Evolutionary conservation across 2,329 filamentous ascomycete species (phyloP).

Genomic region (Fusarium kyushuense): DNA sequence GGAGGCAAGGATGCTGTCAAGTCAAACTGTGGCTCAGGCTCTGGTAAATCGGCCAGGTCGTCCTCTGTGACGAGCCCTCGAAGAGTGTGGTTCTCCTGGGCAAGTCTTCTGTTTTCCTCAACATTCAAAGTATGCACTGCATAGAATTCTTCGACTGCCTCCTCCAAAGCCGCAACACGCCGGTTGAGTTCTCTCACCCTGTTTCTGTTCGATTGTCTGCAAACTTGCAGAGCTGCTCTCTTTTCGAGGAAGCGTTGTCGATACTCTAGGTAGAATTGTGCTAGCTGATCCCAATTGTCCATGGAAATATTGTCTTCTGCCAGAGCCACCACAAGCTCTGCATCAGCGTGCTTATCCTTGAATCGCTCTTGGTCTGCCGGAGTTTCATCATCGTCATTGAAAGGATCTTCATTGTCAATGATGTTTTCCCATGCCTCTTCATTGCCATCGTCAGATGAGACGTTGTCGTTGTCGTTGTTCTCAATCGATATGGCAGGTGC

Average conservation of each 20-base stretch:
- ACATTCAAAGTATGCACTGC: not conserved
- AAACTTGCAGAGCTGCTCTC: not conserved
- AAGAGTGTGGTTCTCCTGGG: not conserved
- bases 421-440: not conserved
- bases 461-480: not conserved
- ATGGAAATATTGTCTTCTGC: not conserved
- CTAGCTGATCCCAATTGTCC: not conserved
- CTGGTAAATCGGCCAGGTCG: not conserved
- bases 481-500: too few relatives aligned
- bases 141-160: constrained; percentile 10
- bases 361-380: not conserved
- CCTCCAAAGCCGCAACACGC: fast-evolving
- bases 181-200: not conserved
- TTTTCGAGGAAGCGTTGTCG: not conserved
- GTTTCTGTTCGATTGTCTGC: fast-evolving
- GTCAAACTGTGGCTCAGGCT: not conserved
- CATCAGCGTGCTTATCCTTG: not conserved
- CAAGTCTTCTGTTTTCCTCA: not conserved
- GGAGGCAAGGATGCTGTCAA: not conserved
- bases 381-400: not conserved
- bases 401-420: not conserved
- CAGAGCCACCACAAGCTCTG: not conserved
- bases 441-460: not conserved
- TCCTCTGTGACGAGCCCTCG: not conserved
- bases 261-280: fast-evolving